These are phyloP conservation scores for Tricholoma flavovirens DNA, from an alignment of 768 basidiomycete genomes.

Conservation along the genomic window DNA sequence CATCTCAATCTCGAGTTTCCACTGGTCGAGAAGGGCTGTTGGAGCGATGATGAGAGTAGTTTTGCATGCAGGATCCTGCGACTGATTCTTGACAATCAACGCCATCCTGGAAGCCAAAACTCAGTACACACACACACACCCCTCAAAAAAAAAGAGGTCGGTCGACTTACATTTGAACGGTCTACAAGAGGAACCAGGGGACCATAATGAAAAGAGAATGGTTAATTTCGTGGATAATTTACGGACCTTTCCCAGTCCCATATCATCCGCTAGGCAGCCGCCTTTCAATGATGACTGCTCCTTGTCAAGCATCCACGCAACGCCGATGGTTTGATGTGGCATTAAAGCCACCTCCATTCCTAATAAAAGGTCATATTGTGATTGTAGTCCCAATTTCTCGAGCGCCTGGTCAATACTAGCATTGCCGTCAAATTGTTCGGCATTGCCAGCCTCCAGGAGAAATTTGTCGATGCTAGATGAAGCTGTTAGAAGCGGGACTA, in stretches of 20 bases:
- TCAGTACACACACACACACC: neutral
- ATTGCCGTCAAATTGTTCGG: constrained; percentile 54
- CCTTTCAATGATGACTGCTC: constrained; percentile 37
- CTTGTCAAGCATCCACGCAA: constrained; percentile 56
- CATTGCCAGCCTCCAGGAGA: constrained; percentile 48
- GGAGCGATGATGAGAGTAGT: constrained; percentile 67
- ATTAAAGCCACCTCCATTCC: constrained; percentile 59
- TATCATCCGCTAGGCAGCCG: constrained; percentile 47
- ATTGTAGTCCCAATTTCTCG: constrained; percentile 43
- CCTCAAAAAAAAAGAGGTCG: neutral
- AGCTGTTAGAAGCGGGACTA: constrained; percentile 1
- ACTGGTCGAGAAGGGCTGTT: constrained; percentile 60
- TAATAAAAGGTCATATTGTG: constrained; percentile 42
- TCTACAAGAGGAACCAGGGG: constrained; percentile 21
- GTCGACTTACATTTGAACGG: constrained; percentile 40
- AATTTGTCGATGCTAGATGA: constrained; percentile 46
- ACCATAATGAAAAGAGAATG: neutral
- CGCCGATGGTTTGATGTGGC: constrained; percentile 64
- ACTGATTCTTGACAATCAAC: constrained; percentile 47
- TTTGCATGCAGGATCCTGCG: constrained; percentile 45
- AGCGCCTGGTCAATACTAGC: constrained; percentile 54
- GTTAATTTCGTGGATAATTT: neutral
- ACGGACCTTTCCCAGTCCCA: constrained; percentile 57
- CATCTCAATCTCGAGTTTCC: constrained; percentile 55
- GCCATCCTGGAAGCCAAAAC: constrained; percentile 42